Conservation (phyloP, 148 eudicot genomes). For the Fagopyrum homotropicum region DNA sequence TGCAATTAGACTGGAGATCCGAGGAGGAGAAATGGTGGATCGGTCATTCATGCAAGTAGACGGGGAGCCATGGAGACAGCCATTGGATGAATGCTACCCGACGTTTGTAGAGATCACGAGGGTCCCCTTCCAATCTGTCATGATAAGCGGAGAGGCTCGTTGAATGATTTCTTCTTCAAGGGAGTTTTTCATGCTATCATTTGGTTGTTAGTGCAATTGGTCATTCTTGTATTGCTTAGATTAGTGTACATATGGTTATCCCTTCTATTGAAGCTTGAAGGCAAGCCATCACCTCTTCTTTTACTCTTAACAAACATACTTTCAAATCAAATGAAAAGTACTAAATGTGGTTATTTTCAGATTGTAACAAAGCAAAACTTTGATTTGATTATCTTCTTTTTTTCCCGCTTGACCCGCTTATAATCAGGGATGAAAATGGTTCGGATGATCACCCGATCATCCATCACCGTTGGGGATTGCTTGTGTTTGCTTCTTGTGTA, state of each 20-base stretch:
- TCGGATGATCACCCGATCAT: no score
- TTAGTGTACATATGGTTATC: no score
- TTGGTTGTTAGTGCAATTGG: not conserved
- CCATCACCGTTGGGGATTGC: no score
- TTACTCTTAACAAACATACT: no score
- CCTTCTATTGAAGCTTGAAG: no score
- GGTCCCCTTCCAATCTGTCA: slow-evolving; percentile 66
- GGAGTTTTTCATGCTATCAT: not conserved
- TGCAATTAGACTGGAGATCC: slow-evolving; percentile 64
- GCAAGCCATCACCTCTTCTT: not conserved
- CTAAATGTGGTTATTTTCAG: no score
- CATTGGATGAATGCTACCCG: slow-evolving; percentile 59
- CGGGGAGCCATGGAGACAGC: slow-evolving; percentile 99
- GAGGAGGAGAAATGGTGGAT: slow-evolving; percentile 78
- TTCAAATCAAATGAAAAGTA: no score
- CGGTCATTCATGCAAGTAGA: slow-evolving; percentile 80
- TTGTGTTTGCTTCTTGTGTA: no score
- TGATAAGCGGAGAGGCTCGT: slow-evolving; percentile 41
- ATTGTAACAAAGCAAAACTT: no score
- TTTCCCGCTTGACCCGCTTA: no score
- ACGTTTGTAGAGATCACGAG: slow-evolving; percentile 76
- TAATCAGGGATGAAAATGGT: no score
- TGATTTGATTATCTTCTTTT: no score
- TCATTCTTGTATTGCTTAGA: not conserved
- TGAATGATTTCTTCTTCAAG: not conserved